Evolutionary conservation across 805 yeast species (phyloP), one percentile per base, ranked within the genome.

Genomic region (Lipomyces yamadae): DNA sequence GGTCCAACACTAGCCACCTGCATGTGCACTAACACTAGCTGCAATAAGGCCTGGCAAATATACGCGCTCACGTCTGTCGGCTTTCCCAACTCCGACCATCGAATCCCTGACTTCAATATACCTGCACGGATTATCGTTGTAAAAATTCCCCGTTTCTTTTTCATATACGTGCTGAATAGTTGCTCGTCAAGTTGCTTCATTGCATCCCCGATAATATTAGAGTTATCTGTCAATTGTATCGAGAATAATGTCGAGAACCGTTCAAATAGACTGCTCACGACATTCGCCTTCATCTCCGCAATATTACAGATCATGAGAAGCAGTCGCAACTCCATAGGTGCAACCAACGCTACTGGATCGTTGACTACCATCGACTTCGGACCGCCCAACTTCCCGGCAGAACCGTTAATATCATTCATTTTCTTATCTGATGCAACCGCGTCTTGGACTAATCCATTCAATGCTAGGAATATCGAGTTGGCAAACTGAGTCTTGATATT

Each of bases 251-350:
- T 73, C 69, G 87, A 88, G 73, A 85, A 87, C 61, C 77, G 77
- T 58, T 80, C 81, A 13, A 86, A 73, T 24, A 86, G 76, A 30
- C 76, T 74, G 0, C 90, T 88, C 33, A 88, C 78, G 2, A 84
- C 79, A 2, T 72, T 75, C 30, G 77, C 78, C 39, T 83, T 78
- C 37, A 89, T 76, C 58, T 80, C 81, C 56, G 81, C 82, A 58
- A 88, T 75, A 71, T 88, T 88, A 55, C 87, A 82, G 55, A 88
- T 74, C 0, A 89, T 82, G 50, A 84, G 73, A 48, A 86, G 77
- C 13, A 86, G 79, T 66, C 84, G 84, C 5, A 81, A 74, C 60
- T 84, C 91, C 62, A 81, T 79, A 1, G 83, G 78, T n/a, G 32
- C 42, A 32, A 42, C 3, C 32, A 30, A 32, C 15, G 30, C 10